These are phyloP conservation scores for Fusarium nodosum DNA, from an alignment of 2,329 filamentous ascomycete species.

Conservation along the genomic window DNA sequence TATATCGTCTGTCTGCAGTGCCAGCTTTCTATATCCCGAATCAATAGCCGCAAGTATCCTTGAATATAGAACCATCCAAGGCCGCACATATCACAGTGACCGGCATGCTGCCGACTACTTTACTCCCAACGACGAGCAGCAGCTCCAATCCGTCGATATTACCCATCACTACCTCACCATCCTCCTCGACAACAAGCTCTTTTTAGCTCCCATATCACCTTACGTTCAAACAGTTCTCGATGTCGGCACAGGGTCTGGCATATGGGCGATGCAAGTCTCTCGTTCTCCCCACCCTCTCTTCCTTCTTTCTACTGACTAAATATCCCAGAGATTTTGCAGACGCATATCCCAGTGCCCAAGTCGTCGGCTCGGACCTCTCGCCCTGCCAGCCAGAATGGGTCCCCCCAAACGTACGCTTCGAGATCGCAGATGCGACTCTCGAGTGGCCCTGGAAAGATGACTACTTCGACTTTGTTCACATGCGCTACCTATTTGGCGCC, in stretches of 20 bases:
- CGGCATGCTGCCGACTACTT: slow-evolving; percentile 42
- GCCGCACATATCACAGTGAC: slow-evolving; percentile 47
- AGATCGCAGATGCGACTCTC: slow-evolving; percentile 41
- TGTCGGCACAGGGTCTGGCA: slow-evolving; percentile 46
- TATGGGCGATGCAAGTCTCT: slow-evolving; percentile 32
- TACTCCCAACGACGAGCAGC: slow-evolving; percentile 45
- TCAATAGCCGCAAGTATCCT: slow-evolving; percentile 45
- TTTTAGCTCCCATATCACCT: slow-evolving; percentile 39
- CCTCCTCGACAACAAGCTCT: slow-evolving; percentile 41
- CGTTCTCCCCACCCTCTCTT: not conserved
- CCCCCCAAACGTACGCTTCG: slow-evolving; percentile 42
- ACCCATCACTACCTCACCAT: slow-evolving; percentile 47
- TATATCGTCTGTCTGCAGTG: slow-evolving; percentile 16
- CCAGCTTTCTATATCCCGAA: slow-evolving; percentile 39
- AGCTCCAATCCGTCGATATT: slow-evolving; percentile 44
- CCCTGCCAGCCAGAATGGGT: slow-evolving; percentile 45
- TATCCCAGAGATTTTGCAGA: slow-evolving; percentile 42
- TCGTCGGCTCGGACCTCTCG: slow-evolving; percentile 43
- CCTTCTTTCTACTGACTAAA: not conserved
- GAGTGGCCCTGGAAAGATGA: slow-evolving; percentile 42
- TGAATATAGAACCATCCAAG: slow-evolving; percentile 44
- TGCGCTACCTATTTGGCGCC: slow-evolving; percentile 44
- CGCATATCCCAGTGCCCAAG: slow-evolving; percentile 31
- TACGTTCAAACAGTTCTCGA: slow-evolving; percentile 45
- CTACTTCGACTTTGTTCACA: slow-evolving; percentile 42